These are phyloP conservation scores for Fusarium acutatum DNA, from an alignment of 2,329 filamentous ascomycete species.

Conservation along the genomic window DNA sequence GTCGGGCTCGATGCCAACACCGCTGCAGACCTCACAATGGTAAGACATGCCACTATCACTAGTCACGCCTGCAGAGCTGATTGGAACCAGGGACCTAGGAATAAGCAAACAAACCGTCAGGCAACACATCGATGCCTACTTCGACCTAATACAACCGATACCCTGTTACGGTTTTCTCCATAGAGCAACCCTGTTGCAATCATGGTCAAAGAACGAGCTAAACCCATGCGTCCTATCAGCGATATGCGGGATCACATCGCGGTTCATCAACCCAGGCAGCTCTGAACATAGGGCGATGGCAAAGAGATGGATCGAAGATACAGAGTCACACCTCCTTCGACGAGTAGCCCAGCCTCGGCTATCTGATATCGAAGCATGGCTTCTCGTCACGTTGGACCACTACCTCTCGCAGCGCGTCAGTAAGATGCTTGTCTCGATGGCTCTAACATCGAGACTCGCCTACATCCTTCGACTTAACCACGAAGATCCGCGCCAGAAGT, in stretches of 20 bases:
- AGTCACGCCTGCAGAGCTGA: rapidly evolving
- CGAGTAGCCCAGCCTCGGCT: slow-evolving; percentile 14
- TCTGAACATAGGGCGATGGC: neutral
- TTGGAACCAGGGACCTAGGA: neutral
- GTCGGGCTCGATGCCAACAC: neutral
- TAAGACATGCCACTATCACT: rapidly evolving
- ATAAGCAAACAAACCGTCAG: slow-evolving; percentile 1
- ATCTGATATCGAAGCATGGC: slow-evolving; percentile 34
- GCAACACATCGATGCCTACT: slow-evolving; percentile 21
- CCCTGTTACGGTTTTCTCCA: slow-evolving; percentile 21
- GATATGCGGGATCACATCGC: slow-evolving; percentile 15
- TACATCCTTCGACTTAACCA: slow-evolving; percentile 36
- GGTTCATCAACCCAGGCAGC: neutral
- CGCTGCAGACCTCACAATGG: neutral
- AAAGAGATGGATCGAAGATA: slow-evolving; percentile 23
- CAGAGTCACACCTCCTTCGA: slow-evolving; percentile 23
- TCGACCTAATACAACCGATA: slow-evolving; percentile 17
- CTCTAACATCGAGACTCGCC: slow-evolving; percentile 19
- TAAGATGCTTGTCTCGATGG: slow-evolving; percentile 35
- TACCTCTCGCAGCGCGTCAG: slow-evolving; percentile 29
- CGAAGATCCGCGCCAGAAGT: slow-evolving; percentile 22
- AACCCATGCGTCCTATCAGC: neutral
- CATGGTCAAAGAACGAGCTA: slow-evolving; percentile 15
- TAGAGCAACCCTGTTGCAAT: slow-evolving; percentile 11
- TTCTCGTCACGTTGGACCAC: slow-evolving; percentile 33